Evolutionary conservation across 1,284 basidiomycete genomes (phyloP), one percentile per base, ranked within the genome.

Genomic region (Moesziomyces antarcticus): DNA sequence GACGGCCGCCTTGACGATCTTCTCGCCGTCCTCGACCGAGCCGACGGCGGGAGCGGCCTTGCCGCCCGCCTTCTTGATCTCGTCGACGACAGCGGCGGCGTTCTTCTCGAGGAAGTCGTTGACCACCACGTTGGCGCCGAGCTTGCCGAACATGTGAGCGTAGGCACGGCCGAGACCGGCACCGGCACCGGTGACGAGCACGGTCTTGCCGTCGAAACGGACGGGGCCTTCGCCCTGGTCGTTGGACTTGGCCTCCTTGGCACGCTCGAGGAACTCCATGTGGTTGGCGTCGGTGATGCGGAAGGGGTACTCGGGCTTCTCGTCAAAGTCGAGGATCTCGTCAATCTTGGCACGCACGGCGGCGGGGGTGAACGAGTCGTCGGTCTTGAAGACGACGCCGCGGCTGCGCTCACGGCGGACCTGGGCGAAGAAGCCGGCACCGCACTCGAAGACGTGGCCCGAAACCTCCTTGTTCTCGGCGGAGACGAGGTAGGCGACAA

Each of bases 121-220:
- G 65, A 99, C 90, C 44, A 99, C 93, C 37, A 99, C 93, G 81
- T 97, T 98, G 22, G 94, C 96, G 33, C 97, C 97, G 5, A 95
- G 89, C 68, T 89, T 90, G 44, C 88, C 93, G 81, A 92, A 99
- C 91, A 97, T 92, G 60, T 91, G 87, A 0, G 97, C 93, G 84
- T 99, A 97, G 5, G 90, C 90, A 48, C 94, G 90, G 25, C 97
- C 97, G 35, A 99, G 90, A 77, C 78, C 80, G 44, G 77, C 79
- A 64, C 77, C 78, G 13, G 78, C 79, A 70, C 97, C 97, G 3
- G 97, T 99, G 79, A 99, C 89, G 75, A 99, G 90, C 62, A 93
- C 93, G 4, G 94, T 97, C 87, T 97, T 91, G 48, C 90, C 92
- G 74, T 93, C 91, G 85, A 92, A 98, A 27, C 90, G 89, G 60